phyloP scores from a whole-genome alignment of 2,329 filamentous ascomycete genomes.

The Fusarium stilboides region DNA sequence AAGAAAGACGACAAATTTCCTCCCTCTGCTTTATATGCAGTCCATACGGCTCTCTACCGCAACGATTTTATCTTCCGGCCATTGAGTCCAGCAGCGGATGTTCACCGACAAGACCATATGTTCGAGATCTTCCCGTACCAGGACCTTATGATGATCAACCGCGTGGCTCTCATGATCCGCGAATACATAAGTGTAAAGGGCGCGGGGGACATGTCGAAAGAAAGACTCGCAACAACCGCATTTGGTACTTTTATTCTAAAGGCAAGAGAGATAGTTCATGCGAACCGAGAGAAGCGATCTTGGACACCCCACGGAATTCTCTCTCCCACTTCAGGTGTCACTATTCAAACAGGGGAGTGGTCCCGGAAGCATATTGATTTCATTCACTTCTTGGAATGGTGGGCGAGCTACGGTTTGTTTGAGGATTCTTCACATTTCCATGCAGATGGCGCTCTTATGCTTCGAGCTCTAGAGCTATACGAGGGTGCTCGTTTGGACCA shows the following conservation, averaged over 20 bases:
- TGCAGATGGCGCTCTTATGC: conserved; percentile 74
- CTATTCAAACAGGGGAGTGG: conserved; percentile 49
- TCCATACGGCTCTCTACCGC: conserved; percentile 74
- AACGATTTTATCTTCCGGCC: conserved; percentile 74
- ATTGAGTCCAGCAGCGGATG: conserved; percentile 63
- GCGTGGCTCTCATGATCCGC: conserved; percentile 54
- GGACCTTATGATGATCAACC: conserved; percentile 51
- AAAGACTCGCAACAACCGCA: conserved; percentile 36
- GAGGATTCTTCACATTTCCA: conserved; percentile 67
- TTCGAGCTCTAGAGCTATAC: conserved; percentile 76
- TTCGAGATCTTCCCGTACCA: conserved; percentile 69
- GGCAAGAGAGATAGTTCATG: conserved; percentile 66
- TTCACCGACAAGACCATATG: conserved; percentile 66
- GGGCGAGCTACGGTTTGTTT: conserved; percentile 73
- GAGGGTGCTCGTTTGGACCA: conserved; percentile 58
- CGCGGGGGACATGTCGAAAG: conserved; percentile 26
- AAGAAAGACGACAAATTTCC: conserved; percentile 59
- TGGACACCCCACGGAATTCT: conserved; percentile 67
- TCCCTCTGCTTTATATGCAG: conserved; percentile 73
- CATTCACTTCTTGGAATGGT: conserved; percentile 78
- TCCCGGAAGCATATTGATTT: conserved; percentile 61
- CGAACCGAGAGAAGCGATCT: conserved; percentile 64
- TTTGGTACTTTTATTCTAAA: conserved; percentile 65
- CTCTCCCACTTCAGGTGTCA: conserved; percentile 47
- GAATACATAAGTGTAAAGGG: conserved; percentile 46